phyloP scores from a whole-genome alignment of 1,284 basidiomycete genomes.

The Coriolopsis trogii region DNA sequence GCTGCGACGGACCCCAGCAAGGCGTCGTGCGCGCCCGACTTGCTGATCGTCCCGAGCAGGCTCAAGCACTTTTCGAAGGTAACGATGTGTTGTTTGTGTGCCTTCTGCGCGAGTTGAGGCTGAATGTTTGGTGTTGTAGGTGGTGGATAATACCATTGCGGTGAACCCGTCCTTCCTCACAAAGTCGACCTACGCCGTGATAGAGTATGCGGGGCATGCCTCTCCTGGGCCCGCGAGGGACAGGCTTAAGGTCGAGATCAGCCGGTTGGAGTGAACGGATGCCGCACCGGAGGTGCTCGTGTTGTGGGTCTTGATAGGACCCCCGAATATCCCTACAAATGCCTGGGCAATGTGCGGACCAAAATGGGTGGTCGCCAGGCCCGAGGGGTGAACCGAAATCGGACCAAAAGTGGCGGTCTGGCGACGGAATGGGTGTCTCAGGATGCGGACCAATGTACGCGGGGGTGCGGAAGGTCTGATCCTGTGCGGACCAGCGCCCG shows the following conservation, averaged over 20 bases:
- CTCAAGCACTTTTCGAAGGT: slow-evolving; percentile 89
- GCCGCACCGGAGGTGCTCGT: too few relatives aligned
- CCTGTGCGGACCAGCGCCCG: too few relatives aligned
- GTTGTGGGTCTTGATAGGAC: too few relatives aligned
- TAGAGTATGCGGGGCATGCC: slow-evolving; percentile 39
- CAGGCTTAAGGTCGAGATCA: slow-evolving; percentile 39
- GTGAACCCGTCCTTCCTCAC: slow-evolving; percentile 75
- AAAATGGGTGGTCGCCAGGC: too few relatives aligned
- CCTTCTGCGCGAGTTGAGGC: not conserved
- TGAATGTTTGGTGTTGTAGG: slow-evolving; percentile 39
- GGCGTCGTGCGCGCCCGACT: slow-evolving; percentile 61
- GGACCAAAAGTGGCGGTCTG: too few relatives aligned
- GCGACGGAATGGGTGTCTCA: too few relatives aligned
- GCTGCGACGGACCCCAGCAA: slow-evolving; percentile 28
- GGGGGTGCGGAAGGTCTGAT: too few relatives aligned
- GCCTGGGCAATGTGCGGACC: too few relatives aligned
- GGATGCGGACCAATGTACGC: too few relatives aligned
- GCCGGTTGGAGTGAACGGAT: slow-evolving; percentile 9
- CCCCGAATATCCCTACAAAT: too few relatives aligned
- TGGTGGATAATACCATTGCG: slow-evolving; percentile 65
- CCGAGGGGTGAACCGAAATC: too few relatives aligned
- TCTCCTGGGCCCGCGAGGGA: slow-evolving; percentile 36
- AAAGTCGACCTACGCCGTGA: slow-evolving; percentile 56
- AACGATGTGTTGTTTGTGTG: slow-evolving; percentile 19
- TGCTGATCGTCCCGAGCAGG: slow-evolving; percentile 84